Percentiles rank a stretch among this genome's conserved stretches.
phyloP scores from a whole-genome alignment of 179 eudicot genomes.

The Pouteria campechiana region DNA sequence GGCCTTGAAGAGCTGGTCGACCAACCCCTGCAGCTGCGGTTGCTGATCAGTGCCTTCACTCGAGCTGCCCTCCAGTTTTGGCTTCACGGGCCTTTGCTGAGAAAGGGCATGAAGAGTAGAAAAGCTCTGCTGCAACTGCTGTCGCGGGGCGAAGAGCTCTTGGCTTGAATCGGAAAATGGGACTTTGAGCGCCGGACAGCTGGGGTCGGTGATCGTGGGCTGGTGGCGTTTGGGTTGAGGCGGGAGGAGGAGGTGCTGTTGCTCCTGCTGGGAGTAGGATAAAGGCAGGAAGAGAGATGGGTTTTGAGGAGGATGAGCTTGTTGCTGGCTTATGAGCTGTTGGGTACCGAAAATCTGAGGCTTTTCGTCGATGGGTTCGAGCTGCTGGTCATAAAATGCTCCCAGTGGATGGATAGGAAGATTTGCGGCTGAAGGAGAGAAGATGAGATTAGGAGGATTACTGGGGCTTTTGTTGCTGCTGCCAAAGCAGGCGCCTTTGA shows the following conservation, averaged over 20 bases:
- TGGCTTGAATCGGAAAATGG: constrained; percentile 26
- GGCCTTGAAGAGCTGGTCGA: constrained; percentile 70
- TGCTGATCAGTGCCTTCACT: constrained; percentile 32
- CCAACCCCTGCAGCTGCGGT: constrained; percentile 51
- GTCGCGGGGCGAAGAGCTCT: constrained; percentile 14
- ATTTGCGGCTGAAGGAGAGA: constrained; percentile 6
- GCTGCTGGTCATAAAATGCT: constrained; percentile 8
- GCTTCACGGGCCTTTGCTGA: constrained; percentile 32
- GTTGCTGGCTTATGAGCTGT: constrained; percentile 38
- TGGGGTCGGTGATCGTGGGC: constrained; percentile 20
- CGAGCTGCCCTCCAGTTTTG: constrained; percentile 16
- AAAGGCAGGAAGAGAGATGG: constrained; percentile 39
- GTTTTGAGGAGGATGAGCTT: constrained; percentile 30
- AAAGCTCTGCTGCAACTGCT: constrained; percentile 7
- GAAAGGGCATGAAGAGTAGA: constrained; percentile 17
- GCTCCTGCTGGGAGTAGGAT: constrained; percentile 20
- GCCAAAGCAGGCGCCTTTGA: constrained; percentile 2
- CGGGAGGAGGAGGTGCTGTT: constrained; percentile 24
- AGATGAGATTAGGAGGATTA: constrained; percentile 10
- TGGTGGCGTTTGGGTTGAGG: constrained; percentile 53
- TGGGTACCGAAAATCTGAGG: constrained; percentile 32
- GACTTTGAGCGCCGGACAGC: constrained; percentile 11
- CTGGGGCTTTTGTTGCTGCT: constrained; percentile 3
- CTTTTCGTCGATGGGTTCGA: constrained; percentile 29
- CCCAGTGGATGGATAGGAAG: constrained; percentile 3